phyloP scores from a whole-genome alignment of 1,284 basidiomycete genomes.

The Ustilago tritici region DNA sequence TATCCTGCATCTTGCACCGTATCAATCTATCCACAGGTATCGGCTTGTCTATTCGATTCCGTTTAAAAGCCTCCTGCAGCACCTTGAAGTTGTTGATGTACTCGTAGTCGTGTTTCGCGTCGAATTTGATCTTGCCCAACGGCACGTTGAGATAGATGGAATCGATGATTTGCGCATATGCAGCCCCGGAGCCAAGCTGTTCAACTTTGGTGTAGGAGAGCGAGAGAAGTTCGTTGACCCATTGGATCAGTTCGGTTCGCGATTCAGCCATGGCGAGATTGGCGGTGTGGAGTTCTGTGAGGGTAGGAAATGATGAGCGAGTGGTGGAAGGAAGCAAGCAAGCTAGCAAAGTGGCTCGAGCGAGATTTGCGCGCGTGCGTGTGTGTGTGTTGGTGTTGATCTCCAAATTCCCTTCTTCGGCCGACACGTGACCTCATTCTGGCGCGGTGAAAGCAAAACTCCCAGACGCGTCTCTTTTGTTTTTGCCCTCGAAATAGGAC shows the following conservation, averaged over 20 bases:
- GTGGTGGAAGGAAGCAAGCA: neutral
- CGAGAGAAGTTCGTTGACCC: constrained; percentile 93
- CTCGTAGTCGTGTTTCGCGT: constrained; percentile 85
- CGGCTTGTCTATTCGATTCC: constrained; percentile 92
- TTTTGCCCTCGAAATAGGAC: neutral
- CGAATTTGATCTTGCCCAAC: constrained; percentile 63
- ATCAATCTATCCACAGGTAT: constrained; percentile 92
- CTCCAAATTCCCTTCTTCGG: constrained; percentile 11
- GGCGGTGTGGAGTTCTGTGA: neutral
- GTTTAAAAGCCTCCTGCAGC: constrained; percentile 75
- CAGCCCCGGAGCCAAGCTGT: constrained; percentile 79
- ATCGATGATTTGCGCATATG: constrained; percentile 78
- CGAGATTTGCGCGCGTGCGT: constrained; percentile 2
- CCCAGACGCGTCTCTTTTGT: constrained; percentile 3
- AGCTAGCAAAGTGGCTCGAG: constrained; percentile 10
- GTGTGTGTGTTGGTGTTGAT: constrained; percentile 21
- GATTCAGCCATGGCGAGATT: constrained; percentile 61
- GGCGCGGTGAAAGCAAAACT: neutral
- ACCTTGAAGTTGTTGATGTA: constrained; percentile 95
- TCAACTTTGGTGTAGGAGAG: constrained; percentile 85
- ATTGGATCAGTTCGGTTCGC: constrained; percentile 86
- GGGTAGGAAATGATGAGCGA: neutral
- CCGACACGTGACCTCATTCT: constrained; percentile 10
- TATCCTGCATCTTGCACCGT: constrained; percentile 99
- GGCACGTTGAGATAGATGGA: constrained; percentile 79